Percentiles rank a stretch among this genome's conserved stretches.
Conservation (phyloP, 2,329 filamentous ascomycete species). For the Delphinella strobiligena region DNA sequence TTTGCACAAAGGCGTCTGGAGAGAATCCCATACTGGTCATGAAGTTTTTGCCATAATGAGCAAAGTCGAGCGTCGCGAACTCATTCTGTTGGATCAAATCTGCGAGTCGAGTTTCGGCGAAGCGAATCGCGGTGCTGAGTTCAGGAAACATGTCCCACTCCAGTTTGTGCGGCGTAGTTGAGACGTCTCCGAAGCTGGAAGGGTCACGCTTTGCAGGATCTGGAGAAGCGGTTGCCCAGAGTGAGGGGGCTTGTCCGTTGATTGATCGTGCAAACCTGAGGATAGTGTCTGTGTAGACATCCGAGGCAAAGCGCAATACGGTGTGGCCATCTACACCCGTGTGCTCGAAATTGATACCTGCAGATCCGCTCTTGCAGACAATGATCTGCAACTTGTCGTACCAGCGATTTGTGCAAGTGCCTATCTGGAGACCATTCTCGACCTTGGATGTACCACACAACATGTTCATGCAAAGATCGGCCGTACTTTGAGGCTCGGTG, state of each 20-base stretch:
- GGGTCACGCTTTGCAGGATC: conserved; percentile 89
- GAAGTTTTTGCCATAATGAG: conserved; percentile 87
- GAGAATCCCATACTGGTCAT: conserved; percentile 96
- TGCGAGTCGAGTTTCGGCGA: conserved; percentile 86
- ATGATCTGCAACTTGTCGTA: conserved; percentile 99
- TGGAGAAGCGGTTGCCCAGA: conserved; percentile 85
- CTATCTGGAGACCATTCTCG: conserved; percentile 86
- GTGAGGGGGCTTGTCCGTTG: conserved; percentile 79
- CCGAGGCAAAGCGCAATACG: conserved; percentile 87
- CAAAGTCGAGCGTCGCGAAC: conserved; percentile 83
- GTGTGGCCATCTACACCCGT: conserved; percentile 97
- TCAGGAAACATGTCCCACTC: conserved; percentile 97
- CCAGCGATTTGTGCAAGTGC: conserved; percentile 96
- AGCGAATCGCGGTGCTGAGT: conserved; percentile 78
- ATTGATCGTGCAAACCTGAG: conserved; percentile 89
- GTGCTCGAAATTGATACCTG: conserved; percentile 98
- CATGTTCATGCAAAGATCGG: conserved; percentile 95
- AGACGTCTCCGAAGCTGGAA: conserved; percentile 83
- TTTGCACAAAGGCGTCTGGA: conserved; percentile 93
- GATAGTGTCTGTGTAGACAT: conserved; percentile 95
- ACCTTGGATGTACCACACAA: conserved; percentile 89
- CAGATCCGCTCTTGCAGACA: conserved; percentile 95
- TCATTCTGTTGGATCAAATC: conserved; percentile 96
- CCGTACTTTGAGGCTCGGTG: conserved; percentile 67
- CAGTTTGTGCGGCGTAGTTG: conserved; percentile 85